Base-by-base conservation (phyloP, 768 basidiomycete genomes). In the Vishniacozyma victoriae region DNA sequence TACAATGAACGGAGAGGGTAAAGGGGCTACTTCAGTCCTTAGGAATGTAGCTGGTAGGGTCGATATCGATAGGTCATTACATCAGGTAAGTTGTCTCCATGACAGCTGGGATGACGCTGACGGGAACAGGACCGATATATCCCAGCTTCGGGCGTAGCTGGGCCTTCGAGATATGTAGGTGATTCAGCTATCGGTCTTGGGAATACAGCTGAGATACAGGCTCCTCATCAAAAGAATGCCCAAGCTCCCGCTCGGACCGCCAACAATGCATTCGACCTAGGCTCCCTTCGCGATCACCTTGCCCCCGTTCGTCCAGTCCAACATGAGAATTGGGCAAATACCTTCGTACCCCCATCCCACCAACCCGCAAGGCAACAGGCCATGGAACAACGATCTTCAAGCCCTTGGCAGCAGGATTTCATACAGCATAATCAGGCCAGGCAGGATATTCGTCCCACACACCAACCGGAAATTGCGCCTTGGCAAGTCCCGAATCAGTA, bases 21-120 rank as follows among this genome's bases (percentile, higher is more conserved):
- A n/a, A n/a, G 29, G 29, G 29, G 9, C 9, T 9, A 9, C 29
- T 33, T 33, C 29, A n/a, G 55, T 57, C 13, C 44, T 68, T 11
- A 64, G 64, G 45, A 52, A 52, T 41, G 60, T 68, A 3, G 41
- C 53, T 12, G 49, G 53, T 18, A 52, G 60, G 35, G 26, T 68
- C 4, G 66, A 64, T 16, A 39, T 47, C 25, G 66, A 68, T 55
- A 18, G 26, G 2, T 53, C 53, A 0, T 25, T 62, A 12, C 54
- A 58, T 35, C 62, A 62, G 54, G 64, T 67, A 29, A 12, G 55
- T 44, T 35, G 5, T 31, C 0, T n/a, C n/a, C n/a, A n/a, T n/a
- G n/a, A n/a, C n/a, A n/a, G n/a, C n/a, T n/a, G n/a, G n/a, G n/a
- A n/a, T n/a, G n/a, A n/a, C n/a, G n/a, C n/a, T n/a, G n/a, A n/a